Evolutionary conservation across 352 stramenopile species (phyloP), one percentile per base, ranked within the genome.

Genomic region (Globisporangium cylindrosporum): DNA sequence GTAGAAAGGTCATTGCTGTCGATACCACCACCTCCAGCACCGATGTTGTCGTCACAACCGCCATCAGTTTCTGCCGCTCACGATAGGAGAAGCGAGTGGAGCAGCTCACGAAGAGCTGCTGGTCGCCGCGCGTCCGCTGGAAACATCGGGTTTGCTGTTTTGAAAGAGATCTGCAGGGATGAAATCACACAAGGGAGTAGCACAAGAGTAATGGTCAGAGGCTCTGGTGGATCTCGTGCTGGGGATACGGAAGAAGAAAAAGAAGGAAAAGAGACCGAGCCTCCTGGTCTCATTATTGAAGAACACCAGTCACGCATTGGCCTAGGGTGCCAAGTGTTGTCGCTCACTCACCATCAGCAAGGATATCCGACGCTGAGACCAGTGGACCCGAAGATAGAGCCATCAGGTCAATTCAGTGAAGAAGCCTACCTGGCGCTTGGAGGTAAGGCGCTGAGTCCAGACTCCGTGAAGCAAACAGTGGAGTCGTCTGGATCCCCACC

Each of bases 11-110:
- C 43, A 51, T 24, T 7, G 43, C 7, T 36, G 27, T 20, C 9
- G 6, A n/a, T 14, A 0, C 27, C 14, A 9, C 27, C 55, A 15
- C 24, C 22, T 5, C 32, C 58, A 53, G 34, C 22, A 32, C 8
- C 8, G 15, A 20, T 57, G 9, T 32, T 57, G 9, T 22, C 24
- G 24, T 20, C 4, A 46, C 12, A 46, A 5, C 25, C 24, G 18
- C 59, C 15, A 14, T 25, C 38, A 5, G 51, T 15, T 18, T 7
- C 20, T 43, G 20, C 18, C 2, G 43, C 5, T 22, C 43, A 18
- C 7, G 25, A 41, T 41, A 18, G 25, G 15, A 36, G 25, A 25
- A 24, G 59, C 41, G 59, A 58, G 27, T 58, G 59, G 59, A 65
- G 41, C 43, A 65, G 25, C 43, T 65, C 59, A 9, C 54, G 41